Base-by-base conservation (phyloP, 2,329 filamentous ascomycete genomes). In the Colletotrichum sp. region DNA sequence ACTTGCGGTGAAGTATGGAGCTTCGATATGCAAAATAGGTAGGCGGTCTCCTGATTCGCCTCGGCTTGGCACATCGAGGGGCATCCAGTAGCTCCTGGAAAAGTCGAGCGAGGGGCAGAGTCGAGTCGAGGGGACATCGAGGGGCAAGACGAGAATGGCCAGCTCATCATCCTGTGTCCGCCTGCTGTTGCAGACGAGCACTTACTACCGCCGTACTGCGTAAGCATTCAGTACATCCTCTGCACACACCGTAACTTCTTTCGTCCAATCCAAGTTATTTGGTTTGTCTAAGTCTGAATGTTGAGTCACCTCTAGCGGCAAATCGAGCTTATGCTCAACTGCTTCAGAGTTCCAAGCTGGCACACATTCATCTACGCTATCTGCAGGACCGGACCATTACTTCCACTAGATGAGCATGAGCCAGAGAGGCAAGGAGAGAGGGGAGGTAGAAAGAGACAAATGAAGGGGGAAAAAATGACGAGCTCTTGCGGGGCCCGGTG, bases 11-110 rank as follows among this genome's bases (percentile, higher is more conserved):
- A 18, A 21, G 44, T 32, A 24, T 15, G 24, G 18, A 49, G 55
- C 55, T 26, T 62, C 57, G 24, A 44, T 34, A 44, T 65, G 39
- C 59, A 26, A 8, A 74, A 30, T 32, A 65, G 60, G 72, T 49
- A 72, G 55, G 69, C 69, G 69, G 72, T 75, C 62, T 72, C 62
- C 69, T 60, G 52, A 62, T 60, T 63, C 72, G 68, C 69, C 60
- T 75, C 49, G 62, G 69, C 55, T 32, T 32, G 18, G 68, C 34
- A 30, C 26, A 62, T 67, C 28, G 62, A 75, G 69, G 60, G 34
- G 60, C 68, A 75, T 49, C 39, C 34, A 21, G 36, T 21, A 66
- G 34, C 63, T 44, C 28, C 49, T 57, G 32, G 66, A 69, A 59
- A 18, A 68, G 65, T 68, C 49, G 49, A 68, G 55, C 55, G 66